phyloP scores from a whole-genome alignment of 805 yeast species.

The Sugiyamaella chiloensis region DNA sequence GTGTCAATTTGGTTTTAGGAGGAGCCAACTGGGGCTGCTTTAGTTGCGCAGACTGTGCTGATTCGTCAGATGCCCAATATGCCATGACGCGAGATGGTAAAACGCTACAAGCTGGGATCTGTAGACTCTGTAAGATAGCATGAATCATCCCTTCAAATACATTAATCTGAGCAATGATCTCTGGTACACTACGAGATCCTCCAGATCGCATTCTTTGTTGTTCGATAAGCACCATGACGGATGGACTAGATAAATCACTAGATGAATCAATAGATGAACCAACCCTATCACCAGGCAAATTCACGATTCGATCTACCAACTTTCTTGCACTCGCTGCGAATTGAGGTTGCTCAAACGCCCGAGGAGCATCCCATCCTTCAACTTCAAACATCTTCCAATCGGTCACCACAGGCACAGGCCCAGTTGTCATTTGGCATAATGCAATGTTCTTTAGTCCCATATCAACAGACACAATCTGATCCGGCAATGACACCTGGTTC shows the following conservation, averaged over 20 bases:
- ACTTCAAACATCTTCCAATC: slow-evolving; percentile 19
- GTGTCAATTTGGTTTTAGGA: slow-evolving; percentile 1
- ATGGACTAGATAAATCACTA: background rate
- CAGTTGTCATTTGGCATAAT: slow-evolving; percentile 21
- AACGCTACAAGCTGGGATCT: slow-evolving; percentile 13
- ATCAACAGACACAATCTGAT: slow-evolving; percentile 30
- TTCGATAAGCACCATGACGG: slow-evolving; percentile 50
- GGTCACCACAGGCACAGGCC: slow-evolving; percentile 9
- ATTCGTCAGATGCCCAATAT: slow-evolving; percentile 23
- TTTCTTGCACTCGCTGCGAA: slow-evolving; percentile 27
- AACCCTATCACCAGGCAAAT: no score
- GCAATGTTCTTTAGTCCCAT: slow-evolving; percentile 36
- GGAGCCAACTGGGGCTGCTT: background rate
- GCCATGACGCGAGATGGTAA: slow-evolving; percentile 26
- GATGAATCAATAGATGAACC: background rate
- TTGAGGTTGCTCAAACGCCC: slow-evolving; percentile 27
- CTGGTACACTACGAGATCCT: slow-evolving; percentile 47
- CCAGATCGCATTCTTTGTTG: slow-evolving; percentile 53
- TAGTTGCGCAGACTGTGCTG: background rate
- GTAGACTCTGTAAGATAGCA: slow-evolving; percentile 25
- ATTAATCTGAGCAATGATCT: slow-evolving; percentile 51
- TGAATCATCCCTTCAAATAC: slow-evolving; percentile 51
- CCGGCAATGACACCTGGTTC: background rate
- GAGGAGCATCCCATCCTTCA: slow-evolving; percentile 9
- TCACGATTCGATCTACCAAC: slow-evolving; percentile 16